Evolutionary conservation across 2,329 filamentous ascomycete species (phyloP), one percentile per base, ranked within the genome.

Genomic region (Drechslera avenae): DNA sequence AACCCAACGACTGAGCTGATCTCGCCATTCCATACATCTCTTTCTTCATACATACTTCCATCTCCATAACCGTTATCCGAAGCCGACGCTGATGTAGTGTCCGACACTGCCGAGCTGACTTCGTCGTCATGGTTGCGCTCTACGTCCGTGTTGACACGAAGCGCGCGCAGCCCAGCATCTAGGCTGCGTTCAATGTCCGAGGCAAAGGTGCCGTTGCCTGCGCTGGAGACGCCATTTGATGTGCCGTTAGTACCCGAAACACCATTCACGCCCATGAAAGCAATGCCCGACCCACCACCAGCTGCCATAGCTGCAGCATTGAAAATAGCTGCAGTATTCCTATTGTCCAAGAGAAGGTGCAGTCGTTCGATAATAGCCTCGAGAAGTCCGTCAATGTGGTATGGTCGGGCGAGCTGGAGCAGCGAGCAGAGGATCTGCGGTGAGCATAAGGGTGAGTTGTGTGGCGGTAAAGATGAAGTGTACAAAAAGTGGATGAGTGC

Each of bases 281-380:
- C 86, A 21, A 93, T 90, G 39, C 90, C 89, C 39, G 91, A 85
- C 0, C 94, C 94, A 19, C 94, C 92, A 9, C 94, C 94, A 1
- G 94, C 94, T 0, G 92, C 94, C 94, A 97, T 97, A 45, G 94
- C 94, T 0, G 93, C 94, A 0, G 94, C 94, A 60, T 99, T 99
- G 79, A 99, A 99, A 0, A 99, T 92, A 5, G 94, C 94, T 0
- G 94, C 94, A 0, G 94, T 93, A 62, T 97, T 99, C 39, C 93
- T 84, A 39, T 90, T 94, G 71, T 99, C 94, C 3, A 99, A 83
- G 0, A 95, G 84, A 23, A 89, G 83, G 67, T 99, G 94, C 0
- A 99, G 81, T 6, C 93, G 85, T 73, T 97, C 91, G 8, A 97
- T 90, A 1, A 95, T 90, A 0, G 91, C 91, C 76, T 99, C 94